A percentile compares a stretch with the other conserved stretches of the same genome.
Evolutionary conservation across 75 land plant species (phyloP).

Genomic region (Picea glauca): DNA sequence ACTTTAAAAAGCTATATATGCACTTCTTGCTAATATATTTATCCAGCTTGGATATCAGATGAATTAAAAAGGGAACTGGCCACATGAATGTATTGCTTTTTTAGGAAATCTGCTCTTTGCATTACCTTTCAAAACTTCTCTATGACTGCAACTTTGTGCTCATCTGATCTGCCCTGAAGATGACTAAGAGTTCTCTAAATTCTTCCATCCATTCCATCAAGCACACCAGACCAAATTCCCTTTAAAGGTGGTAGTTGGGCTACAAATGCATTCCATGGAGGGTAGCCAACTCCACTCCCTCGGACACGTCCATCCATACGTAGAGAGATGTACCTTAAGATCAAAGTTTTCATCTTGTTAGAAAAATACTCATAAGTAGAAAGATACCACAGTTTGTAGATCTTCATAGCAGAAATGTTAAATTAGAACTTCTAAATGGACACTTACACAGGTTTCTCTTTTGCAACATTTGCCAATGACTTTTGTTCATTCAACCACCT

Average conservation of each 20-base stretch:
- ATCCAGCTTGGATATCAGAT: neutral
- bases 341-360: neutral
- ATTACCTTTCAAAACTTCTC: neutral
- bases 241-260: slow-evolving; percentile 84
- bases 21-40: neutral
- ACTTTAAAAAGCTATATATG: neutral
- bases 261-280: slow-evolving; percentile 96
- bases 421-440: neutral
- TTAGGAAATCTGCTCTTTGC: neutral
- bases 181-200: slow-evolving; percentile 16
- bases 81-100: neutral
- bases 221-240: slow-evolving; percentile 86
- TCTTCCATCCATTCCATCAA: slow-evolving; percentile 98
- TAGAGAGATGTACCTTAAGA: slow-evolving; percentile 73
- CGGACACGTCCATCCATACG: slow-evolving; percentile 97
- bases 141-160: neutral
- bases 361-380: neutral
- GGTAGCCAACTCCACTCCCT: slow-evolving; percentile 93
- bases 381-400: neutral
- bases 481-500: slow-evolving; percentile 99
- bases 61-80: neutral
- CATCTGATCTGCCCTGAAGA: neutral
- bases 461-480: slow-evolving; percentile 71
- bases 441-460: slow-evolving; percentile 88
- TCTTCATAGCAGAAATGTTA: neutral